These are phyloP conservation scores for Phytophthora pinifolia DNA, from an alignment of 352 stramenopile species.

Conservation along the genomic window DNA sequence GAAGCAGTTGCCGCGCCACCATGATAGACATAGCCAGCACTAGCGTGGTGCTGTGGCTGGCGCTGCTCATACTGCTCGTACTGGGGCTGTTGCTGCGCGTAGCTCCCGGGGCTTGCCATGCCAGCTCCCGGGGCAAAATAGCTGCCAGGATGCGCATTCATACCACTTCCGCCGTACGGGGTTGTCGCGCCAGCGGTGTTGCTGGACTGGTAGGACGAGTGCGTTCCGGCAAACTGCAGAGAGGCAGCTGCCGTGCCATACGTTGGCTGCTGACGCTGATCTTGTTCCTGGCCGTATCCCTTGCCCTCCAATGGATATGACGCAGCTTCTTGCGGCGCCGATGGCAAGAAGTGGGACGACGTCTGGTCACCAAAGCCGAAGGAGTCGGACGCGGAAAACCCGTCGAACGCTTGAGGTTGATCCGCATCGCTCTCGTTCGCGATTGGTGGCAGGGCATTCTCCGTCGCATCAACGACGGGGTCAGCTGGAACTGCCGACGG, in stretches of 20 bases:
- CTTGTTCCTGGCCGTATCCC: constrained; percentile 5
- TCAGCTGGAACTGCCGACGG: not conserved
- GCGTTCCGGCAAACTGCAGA: constrained; percentile 15
- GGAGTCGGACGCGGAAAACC: constrained; percentile 26
- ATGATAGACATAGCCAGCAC: constrained; percentile 13
- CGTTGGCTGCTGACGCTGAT: constrained; percentile 10
- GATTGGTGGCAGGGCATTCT: constrained; percentile 4
- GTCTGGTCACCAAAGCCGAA: constrained; percentile 12
- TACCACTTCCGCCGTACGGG: constrained; percentile 9
- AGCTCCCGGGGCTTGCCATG: constrained; percentile 9
- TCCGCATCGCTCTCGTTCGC: constrained; percentile 8
- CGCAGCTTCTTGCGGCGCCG: constrained; percentile 12
- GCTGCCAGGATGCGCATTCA: constrained; percentile 10
- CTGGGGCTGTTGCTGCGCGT: constrained; percentile 20
- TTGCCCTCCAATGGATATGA: constrained; percentile 18
- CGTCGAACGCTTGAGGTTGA: constrained; percentile 19
- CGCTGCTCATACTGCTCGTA: constrained; percentile 8
- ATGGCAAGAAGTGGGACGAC: constrained; percentile 46
- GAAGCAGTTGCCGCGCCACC: constrained; percentile 4
- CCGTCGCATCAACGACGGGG: not conserved
- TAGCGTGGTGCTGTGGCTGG: constrained; percentile 8
- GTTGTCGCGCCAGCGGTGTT: constrained; percentile 1
- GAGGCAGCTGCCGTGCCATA: constrained; percentile 8
- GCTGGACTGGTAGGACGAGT: constrained; percentile 9
- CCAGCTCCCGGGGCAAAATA: constrained; percentile 19